A percentile compares a stretch with the other conserved stretches of the same genome.
Evolutionary conservation across 148 eudicot genomes (phyloP).

Genomic region (Silene conica): DNA sequence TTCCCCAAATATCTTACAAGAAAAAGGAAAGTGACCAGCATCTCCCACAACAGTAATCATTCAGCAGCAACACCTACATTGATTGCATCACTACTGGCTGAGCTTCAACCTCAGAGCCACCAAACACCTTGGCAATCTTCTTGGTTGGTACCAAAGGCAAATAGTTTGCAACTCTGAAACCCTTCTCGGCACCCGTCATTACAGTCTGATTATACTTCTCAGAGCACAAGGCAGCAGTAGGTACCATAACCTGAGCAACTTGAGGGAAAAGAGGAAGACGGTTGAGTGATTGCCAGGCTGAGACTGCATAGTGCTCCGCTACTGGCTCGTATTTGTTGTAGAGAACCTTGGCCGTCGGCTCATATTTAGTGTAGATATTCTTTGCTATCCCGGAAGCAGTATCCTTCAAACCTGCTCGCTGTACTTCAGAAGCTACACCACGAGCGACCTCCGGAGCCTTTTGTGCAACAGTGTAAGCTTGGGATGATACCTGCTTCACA

Average conservation of each 20-base stretch:
- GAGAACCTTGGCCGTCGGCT: constrained; percentile 76
- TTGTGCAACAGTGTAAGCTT: constrained; percentile 57
- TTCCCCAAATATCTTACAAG: not conserved
- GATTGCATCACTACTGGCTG: not conserved
- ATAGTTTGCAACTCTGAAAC: constrained; percentile 68
- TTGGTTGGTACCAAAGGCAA: constrained; percentile 84
- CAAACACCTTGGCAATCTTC: constrained; percentile 73
- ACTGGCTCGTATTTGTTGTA: constrained; percentile 82
- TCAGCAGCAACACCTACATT: constrained; percentile 24
- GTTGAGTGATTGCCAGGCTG: constrained; percentile 75
- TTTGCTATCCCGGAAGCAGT: constrained; percentile 77
- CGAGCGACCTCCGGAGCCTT: constrained; percentile 77
- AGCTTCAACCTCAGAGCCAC: constrained; percentile 21
- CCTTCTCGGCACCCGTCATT: constrained; percentile 50
- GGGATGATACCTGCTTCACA: constrained; percentile 54
- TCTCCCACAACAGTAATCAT: not conserved
- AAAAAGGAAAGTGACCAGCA: not conserved
- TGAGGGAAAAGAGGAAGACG: constrained; percentile 78
- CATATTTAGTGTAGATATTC: constrained; percentile 59
- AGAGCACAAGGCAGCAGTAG: constrained; percentile 69
- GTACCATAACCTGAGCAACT: constrained; percentile 72
- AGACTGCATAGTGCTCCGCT: constrained; percentile 78
- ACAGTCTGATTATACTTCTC: constrained; percentile 84
- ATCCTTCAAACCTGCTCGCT: constrained; percentile 54
- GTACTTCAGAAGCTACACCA: constrained; percentile 66